These are phyloP conservation scores for Escovopsis sp. DNA, from an alignment of 2,329 filamentous ascomycete genomes.

Conservation along the genomic window DNA sequence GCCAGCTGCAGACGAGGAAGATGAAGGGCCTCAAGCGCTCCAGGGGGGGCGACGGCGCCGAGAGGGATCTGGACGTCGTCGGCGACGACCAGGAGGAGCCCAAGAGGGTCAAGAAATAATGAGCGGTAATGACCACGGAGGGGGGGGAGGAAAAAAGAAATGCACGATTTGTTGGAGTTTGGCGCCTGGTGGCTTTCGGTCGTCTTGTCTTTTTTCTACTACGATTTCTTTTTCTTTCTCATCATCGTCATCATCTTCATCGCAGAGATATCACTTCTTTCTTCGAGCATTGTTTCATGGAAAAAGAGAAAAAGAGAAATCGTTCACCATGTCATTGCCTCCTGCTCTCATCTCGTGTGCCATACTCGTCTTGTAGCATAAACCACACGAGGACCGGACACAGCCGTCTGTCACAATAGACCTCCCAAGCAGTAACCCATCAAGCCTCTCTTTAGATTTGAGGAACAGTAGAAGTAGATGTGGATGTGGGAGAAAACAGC, in stretches of 20 bases:
- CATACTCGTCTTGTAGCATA: no score
- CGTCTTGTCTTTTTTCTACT: constrained; percentile 3
- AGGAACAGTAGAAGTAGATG: no score
- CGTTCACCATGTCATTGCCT: no score
- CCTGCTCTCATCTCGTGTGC: no score
- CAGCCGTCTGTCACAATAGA: no score
- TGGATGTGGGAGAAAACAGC: no score
- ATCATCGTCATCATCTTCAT: neutral
- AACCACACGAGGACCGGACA: no score
- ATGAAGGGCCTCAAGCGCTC: constrained; percentile 96
- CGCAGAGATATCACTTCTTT: no score
- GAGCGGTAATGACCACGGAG: neutral
- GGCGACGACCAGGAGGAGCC: constrained; percentile 15
- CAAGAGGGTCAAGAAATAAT: constrained; percentile 22
- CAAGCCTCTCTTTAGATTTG: no score
- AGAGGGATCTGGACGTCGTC: constrained; percentile 28
- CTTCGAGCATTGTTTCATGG: no score
- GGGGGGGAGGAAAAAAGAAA: neutral
- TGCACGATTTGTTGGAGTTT: constrained; percentile 13
- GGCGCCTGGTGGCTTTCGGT: constrained; percentile 14
- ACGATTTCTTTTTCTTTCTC: neutral
- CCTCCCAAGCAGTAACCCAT: no score
- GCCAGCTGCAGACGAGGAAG: constrained; percentile 83
- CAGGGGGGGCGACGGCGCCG: constrained; percentile 42
- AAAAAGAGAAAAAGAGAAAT: no score